Percentiles rank a stretch among this genome's conserved stretches.
Evolutionary conservation across 345 rosid genomes (phyloP).

Genomic region (Psidium guajava): DNA sequence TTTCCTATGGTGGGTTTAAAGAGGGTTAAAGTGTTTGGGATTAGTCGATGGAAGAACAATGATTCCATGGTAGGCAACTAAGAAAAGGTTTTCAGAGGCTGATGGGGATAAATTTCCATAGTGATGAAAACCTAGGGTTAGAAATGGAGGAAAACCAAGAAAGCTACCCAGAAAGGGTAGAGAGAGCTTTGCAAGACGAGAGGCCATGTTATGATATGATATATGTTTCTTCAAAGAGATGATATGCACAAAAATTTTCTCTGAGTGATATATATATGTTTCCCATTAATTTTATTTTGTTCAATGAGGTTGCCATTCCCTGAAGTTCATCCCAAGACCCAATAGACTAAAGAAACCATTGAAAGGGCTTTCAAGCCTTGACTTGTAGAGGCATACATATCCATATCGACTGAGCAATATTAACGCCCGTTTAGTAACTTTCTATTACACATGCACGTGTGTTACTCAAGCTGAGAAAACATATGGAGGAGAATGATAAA

Average conservation of each 20-base stretch:
- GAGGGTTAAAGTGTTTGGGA: no score
- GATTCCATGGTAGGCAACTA: no score
- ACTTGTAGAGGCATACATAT: neutral
- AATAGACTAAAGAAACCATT: neutral
- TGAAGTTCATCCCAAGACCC: neutral
- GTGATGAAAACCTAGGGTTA: no score
- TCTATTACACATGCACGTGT: neutral
- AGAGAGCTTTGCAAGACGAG: no score
- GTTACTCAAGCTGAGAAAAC: neutral
- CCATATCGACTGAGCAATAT: neutral
- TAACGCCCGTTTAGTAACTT: neutral
- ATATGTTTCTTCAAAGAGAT: neutral
- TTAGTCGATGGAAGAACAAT: no score
- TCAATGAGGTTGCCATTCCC: no score
- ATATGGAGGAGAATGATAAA: no score
- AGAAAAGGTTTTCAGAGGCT: no score
- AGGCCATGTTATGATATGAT: neutral
- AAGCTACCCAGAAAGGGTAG: no score
- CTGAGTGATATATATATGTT: neutral
- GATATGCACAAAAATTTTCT: neutral
- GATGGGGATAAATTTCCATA: no score
- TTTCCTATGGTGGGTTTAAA: no score
- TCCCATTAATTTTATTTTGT: neutral
- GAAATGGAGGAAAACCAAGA: no score
- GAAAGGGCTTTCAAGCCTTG: neutral